These are phyloP conservation scores for Ambrosia trifida DNA, from an alignment of 129 eudicot genomes.

Conservation along the genomic window DNA sequence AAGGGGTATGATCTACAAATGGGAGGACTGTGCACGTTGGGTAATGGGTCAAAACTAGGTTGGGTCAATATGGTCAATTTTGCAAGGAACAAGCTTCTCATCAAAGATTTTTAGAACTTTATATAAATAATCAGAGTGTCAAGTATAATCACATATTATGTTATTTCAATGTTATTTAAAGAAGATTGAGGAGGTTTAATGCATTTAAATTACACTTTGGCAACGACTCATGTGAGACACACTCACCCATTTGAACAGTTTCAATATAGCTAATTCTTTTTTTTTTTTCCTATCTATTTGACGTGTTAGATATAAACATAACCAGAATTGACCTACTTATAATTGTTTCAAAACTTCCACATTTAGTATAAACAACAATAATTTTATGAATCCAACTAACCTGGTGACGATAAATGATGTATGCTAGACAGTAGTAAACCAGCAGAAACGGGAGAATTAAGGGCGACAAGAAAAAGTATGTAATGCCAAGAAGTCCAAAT, in stretches of 20 bases:
- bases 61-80: not conserved
- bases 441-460: constrained; percentile 79
- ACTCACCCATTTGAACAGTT: not conserved
- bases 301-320: constrained; percentile 4
- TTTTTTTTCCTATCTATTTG: not conserved
- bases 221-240: not conserved
- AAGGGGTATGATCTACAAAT: constrained; percentile 6
- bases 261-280: not conserved
- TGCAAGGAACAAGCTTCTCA: not conserved
- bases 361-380: constrained; percentile 8
- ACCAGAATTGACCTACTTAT: not conserved
- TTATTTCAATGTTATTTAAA: too few species aligned
- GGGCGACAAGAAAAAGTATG: constrained; percentile 85
- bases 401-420: constrained; percentile 82
- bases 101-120: not conserved
- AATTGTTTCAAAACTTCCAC: not conserved
- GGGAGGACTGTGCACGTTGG: not conserved
- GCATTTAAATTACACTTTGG: not conserved
- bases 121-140: not conserved
- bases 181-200: not conserved
- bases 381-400: constrained; percentile 44
- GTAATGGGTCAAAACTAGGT: constrained; percentile 4
- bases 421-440: constrained; percentile 83
- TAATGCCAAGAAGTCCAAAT: constrained; percentile 88
- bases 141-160: too few species aligned